Percentiles rank a stretch among this genome's conserved stretches.
These are phyloP conservation scores for Pelargonium australe DNA, from an alignment of 441 rosid species.

Conservation along the genomic window DNA sequence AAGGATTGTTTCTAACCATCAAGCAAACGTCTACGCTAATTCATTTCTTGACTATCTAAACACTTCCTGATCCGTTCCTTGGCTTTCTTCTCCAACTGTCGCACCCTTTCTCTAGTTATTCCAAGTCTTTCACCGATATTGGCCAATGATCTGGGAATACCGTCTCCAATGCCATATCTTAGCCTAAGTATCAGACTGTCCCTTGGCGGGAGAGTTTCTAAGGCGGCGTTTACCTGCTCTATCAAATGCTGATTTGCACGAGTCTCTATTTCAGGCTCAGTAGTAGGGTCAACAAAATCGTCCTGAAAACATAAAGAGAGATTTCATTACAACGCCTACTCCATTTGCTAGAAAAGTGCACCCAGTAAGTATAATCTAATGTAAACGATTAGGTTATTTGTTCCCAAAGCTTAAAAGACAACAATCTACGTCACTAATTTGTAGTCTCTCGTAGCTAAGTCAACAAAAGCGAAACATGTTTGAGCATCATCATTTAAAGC, in stretches of 20 bases:
- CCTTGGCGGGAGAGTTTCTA: slow-evolving; percentile 50
- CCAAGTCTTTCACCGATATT: slow-evolving; percentile 61
- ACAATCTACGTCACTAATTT: background rate
- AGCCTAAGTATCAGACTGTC: slow-evolving; percentile 70
- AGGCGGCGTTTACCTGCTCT: slow-evolving; percentile 43
- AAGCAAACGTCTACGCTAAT: slow-evolving; percentile 55
- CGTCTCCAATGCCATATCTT: slow-evolving; percentile 72
- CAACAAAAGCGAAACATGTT: background rate
- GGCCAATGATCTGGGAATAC: slow-evolving; percentile 50
- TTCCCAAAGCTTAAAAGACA: background rate
- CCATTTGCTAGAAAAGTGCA: too few species aligned
- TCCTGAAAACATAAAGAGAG: slow-evolving; percentile 38
- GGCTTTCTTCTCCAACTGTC: slow-evolving; percentile 77
- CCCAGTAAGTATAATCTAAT: background rate
- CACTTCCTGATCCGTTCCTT: slow-evolving; percentile 62
- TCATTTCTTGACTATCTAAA: slow-evolving; percentile 50
- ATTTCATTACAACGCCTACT: background rate
- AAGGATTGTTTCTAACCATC: slow-evolving; percentile 29
- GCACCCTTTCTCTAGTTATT: slow-evolving; percentile 65
- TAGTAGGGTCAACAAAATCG: slow-evolving; percentile 54
- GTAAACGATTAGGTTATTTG: background rate
- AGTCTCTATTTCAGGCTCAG: slow-evolving; percentile 51
- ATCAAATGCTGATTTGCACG: slow-evolving; percentile 66
- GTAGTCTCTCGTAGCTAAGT: background rate
- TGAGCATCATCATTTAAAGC: background rate